Evolutionary conservation across 192 early-diverging fungal genomes (phyloP).

Genomic region (Coemansia sp.): DNA sequence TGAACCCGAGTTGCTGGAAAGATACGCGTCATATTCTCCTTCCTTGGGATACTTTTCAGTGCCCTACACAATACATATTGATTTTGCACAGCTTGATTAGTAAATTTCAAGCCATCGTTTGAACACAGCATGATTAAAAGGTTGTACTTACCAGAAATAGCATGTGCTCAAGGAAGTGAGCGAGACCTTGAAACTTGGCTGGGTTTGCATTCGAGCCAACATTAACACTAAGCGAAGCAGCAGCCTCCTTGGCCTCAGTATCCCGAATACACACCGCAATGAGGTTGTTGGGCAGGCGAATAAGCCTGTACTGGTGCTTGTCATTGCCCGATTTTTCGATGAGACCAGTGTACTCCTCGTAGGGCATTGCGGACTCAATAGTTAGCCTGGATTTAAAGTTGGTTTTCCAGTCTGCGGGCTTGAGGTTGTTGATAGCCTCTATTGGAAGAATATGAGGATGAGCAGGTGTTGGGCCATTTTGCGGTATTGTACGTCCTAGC

Average conservation of each 20-base stretch:
- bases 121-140: no score
- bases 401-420: conserved; percentile 1
- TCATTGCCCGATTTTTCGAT: conserved; percentile 59
- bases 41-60: conserved; percentile 64
- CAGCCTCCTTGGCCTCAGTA: conserved; percentile 52
- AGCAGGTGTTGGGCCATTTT: not conserved
- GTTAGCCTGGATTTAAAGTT: not conserved
- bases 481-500: not conserved
- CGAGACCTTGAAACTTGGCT: conserved; percentile 60
- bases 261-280: conserved; percentile 60
- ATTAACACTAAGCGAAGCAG: conserved; percentile 60
- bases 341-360: conserved; percentile 12
- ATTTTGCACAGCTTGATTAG: not conserved
- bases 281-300: conserved; percentile 60
- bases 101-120: not conserved
- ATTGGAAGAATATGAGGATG: not conserved
- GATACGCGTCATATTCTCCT: conserved; percentile 58
- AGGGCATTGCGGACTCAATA: conserved; percentile 13
- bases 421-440: not conserved
- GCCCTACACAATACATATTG: conserved; percentile 33
- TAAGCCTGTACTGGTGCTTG: conserved; percentile 57
- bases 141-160: conserved; percentile 56
- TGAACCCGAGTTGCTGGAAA: conserved; percentile 21
- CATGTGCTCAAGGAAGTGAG: conserved; percentile 72
- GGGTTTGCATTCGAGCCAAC: conserved; percentile 63